Evolutionary conservation across 495 filamentous ascomycete genomes (phyloP).

Genomic region (Xylaria telfairii): DNA sequence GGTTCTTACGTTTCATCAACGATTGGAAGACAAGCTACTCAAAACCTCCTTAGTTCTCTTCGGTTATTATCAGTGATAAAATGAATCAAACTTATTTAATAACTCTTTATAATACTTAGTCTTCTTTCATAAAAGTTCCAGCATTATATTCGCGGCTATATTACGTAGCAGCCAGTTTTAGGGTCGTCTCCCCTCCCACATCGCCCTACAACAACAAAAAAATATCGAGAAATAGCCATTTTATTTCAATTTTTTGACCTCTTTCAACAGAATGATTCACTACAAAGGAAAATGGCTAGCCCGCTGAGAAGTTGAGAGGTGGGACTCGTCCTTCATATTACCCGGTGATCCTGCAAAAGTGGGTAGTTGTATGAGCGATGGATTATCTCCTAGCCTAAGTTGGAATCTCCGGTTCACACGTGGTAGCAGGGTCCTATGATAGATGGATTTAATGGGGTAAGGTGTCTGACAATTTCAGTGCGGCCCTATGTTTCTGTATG

Average conservation of each 20-base stretch:
- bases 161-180: too few species aligned
- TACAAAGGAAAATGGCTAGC: not conserved
- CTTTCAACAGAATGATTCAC: not conserved
- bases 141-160: too few species aligned
- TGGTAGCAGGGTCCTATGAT: not conserved
- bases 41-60: not conserved
- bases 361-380: not conserved
- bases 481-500: not conserved
- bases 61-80: not conserved
- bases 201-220: too few species aligned
- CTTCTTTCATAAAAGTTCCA: too few species aligned
- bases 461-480: not conserved
- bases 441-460: not conserved
- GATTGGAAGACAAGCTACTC: not conserved
- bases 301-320: not conserved
- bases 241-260: not conserved
- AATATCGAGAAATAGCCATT: not conserved
- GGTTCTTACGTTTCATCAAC: not conserved
- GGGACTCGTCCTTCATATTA: conserved; percentile 15
- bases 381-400: not conserved
- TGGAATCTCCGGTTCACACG: not conserved
- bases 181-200: too few species aligned
- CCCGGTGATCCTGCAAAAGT: conserved; percentile 8
- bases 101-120: not conserved
- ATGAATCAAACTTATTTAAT: not conserved